phyloP scores from a whole-genome alignment of 805 yeast genomes.

The Starmerella sirachaensis region DNA sequence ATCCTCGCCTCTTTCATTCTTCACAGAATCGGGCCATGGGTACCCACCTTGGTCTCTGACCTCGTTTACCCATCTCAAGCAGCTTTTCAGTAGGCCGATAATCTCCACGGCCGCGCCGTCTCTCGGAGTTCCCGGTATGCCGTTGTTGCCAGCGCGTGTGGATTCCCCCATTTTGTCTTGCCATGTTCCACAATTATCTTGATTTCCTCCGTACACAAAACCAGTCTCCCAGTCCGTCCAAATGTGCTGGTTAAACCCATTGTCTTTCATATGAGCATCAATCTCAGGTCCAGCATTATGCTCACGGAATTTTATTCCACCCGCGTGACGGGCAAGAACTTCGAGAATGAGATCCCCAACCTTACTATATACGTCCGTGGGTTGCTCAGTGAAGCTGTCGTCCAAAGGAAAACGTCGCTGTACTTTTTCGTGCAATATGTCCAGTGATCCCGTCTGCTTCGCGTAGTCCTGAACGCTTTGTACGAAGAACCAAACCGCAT shows the following conservation, averaged over 20 bases:
- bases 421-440: conserved; percentile 58
- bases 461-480: conserved; percentile 83
- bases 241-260: conserved; percentile 78
- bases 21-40: conserved; percentile 41
- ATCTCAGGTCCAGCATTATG: conserved; percentile 86
- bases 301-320: conserved; percentile 76
- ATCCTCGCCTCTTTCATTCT: conserved; percentile 43
- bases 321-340: conserved; percentile 76
- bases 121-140: conserved; percentile 95
- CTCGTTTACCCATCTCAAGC: conserved; percentile 64
- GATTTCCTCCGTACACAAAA: conserved; percentile 80
- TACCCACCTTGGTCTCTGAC: conserved; percentile 46
- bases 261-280: conserved; percentile 84
- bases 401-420: conserved; percentile 80
- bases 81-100: conserved; percentile 74
- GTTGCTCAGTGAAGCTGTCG: conserved; percentile 62
- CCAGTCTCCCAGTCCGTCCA: conserved; percentile 84
- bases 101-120: conserved; percentile 95
- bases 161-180: conserved; percentile 99
- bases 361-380: conserved; percentile 59
- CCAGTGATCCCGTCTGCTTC: conserved; percentile 44
- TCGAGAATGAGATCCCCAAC: conserved; percentile 73
- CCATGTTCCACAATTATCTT: conserved; percentile 95
- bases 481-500: conserved; percentile 90
- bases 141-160: conserved; percentile 64